Base-by-base conservation (phyloP, 805 yeast genomes). In the Tetrapisispora arboricola region DNA sequence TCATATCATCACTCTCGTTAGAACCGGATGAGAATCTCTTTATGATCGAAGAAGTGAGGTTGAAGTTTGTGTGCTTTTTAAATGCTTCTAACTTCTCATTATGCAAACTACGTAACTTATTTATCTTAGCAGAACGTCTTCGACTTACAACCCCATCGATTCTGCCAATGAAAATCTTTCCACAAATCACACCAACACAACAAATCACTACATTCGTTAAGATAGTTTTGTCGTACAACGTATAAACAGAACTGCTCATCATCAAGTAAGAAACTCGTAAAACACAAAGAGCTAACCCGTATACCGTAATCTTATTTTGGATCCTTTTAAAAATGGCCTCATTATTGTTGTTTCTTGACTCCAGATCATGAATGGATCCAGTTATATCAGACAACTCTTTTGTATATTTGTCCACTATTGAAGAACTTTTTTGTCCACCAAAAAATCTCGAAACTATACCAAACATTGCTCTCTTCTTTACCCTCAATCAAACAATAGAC, bases 1-100 rank as follows among this genome's bases (percentile, higher is more conserved):
- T 54, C 21, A 67, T 63, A 53, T 73, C 78, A 37, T 66, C 71
- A 43, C 65, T 55, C 35, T 66, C 63, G 45, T 72, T 74, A 31
- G 65, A 70, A 13, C 81, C 84, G 29, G 62, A 57, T 9, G 71
- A 64, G 49, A 74, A 87, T 51, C 87, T 70, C 39, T 71, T 73
- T 33, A 88, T 63, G 35, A 88, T 67, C n/a, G 81, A 77, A 58
- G 77, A 78, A 1, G 95, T 84, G 12, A 79, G 71, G 51, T 81
- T 73, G 58, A 76, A 90, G 48, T 84, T 81, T 13, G 95, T 83
- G 53, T 75, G 70, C 42, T 72, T 67, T 60, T 84, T 84, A 60
- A 83, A 65, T 45, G 78, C 83, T 18, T 79, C 82, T 37, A 83
- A 69, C 54, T 78, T 76, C 20, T 60, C 60, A 41, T 65, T 63